Base-by-base conservation (phyloP, 345 rosid genomes). In the Kernera saxatilis region DNA sequence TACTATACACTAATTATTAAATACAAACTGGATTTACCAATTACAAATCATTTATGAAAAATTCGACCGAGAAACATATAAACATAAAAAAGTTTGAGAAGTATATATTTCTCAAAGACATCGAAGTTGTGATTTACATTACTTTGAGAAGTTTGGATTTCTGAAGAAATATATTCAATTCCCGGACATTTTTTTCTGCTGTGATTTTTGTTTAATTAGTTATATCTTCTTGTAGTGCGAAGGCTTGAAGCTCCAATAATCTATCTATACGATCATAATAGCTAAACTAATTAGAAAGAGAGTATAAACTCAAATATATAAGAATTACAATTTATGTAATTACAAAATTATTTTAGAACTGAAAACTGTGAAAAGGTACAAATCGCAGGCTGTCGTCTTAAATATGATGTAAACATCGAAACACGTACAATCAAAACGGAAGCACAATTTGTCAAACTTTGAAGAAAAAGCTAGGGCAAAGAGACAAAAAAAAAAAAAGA, bases 401-500 rank as follows among this genome's bases (percentile, higher is more conserved):
- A 10, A 60, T 50, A 8, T 17, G 26, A 44, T 64, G 15, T 22
- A 22, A 19, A 33, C 56, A 33, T 5, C 3, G 8, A 14, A 48
- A 14, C 13, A 1, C 3, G 33, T n/a, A 53, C 36, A 72, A 13
- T 33, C 7, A 64, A 72, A 35, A 46, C 15, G 33, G 8, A 46
- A 48, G 51, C 68, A 33, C 76, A 59, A 25, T 30, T 74, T 66
- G 73, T 74, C 78, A 74, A 58, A 66, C 72, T 57, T 66, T 17
- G 59, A 40, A 49, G 52, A 26, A 41, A 40, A 33, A 50, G 40
- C 62, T 58, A 59, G 62, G 73, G 55, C 61, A 50, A 74, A 67
- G 30, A 15, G 60, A 73, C 67, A 58, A 13, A 36, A 45, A 67
- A 29, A 23, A 10, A 71, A 30, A 29, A 23, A 10, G 60, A 30